These are phyloP conservation scores for Penicillium desertorum DNA, from an alignment of 495 filamentous ascomycete species.

Conservation along the genomic window DNA sequence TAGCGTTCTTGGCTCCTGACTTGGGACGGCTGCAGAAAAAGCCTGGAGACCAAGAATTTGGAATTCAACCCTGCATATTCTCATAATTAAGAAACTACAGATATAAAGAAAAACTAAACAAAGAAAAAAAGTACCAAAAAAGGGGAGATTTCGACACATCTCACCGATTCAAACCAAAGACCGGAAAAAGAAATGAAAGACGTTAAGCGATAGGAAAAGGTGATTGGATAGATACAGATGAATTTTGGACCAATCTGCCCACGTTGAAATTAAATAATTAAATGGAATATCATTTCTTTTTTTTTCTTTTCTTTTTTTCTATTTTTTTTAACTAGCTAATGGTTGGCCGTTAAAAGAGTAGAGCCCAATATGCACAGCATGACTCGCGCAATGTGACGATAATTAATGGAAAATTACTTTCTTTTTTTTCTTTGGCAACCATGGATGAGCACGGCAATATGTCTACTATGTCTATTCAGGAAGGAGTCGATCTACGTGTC, in stretches of 20 bases:
- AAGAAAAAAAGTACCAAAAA: neutral
- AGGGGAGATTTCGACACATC: constrained; percentile 6
- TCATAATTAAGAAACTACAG: neutral
- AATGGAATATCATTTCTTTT: neutral
- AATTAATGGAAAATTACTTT: neutral
- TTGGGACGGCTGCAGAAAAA: neutral
- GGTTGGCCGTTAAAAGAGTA: constrained; percentile 17
- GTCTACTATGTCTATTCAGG: constrained; percentile 11
- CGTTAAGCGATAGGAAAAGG: neutral
- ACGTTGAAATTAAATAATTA: neutral
- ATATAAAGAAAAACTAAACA: constrained; percentile 2
- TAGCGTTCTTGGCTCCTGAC: constrained; percentile 8
- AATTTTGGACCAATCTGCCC: constrained; percentile 11
- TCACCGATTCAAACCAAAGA: constrained; percentile 6
- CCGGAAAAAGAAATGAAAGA: neutral
- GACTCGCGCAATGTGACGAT: constrained; percentile 28
- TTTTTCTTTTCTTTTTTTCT: neutral
- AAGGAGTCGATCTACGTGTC: constrained; percentile 3
- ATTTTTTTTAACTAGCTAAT: neutral
- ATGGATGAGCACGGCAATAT: neutral
- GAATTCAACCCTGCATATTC: constrained; percentile 10
- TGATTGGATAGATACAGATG: neutral
- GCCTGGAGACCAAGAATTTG: constrained; percentile 1
- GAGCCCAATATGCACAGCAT: constrained; percentile 29
- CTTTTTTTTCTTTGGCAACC: neutral